Conservation (phyloP, 768 basidiomycete species). For the Rhizopogon rudus region DNA sequence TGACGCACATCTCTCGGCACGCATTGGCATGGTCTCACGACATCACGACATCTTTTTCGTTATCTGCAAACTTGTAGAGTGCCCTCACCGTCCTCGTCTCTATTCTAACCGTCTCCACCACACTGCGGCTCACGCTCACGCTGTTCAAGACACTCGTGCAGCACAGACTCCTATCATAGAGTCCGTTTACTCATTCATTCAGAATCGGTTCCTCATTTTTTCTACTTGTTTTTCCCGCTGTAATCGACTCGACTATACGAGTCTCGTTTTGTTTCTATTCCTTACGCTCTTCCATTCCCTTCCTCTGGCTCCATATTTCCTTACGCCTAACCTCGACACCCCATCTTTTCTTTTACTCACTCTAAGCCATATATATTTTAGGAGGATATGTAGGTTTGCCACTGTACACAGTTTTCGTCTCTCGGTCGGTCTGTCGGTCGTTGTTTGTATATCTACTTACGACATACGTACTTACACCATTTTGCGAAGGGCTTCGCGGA, state of each 20-base stretch:
- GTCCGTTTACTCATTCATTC: neutral
- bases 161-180: neutral
- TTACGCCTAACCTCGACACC: neutral
- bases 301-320: neutral
- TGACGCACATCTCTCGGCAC: neutral
- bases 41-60: neutral
- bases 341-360: neutral
- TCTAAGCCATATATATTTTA: constrained; percentile 7
- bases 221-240: neutral
- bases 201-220: neutral
- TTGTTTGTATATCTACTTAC: neutral
- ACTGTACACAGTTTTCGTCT: neutral
- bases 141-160: neutral
- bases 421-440: neutral
- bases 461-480: constrained; percentile 16
- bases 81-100: neutral
- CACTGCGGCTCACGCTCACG: neutral
- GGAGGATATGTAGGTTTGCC: constrained; percentile 1
- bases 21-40: neutral
- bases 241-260: neutral
- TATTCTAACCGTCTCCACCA: no score
- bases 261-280: neutral
- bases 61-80: neutral
- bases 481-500: constrained; percentile 48
- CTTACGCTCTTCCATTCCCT: neutral